Base-by-base conservation (phyloP, 768 basidiomycete genomes). In the Auriculariales sp. region DNA sequence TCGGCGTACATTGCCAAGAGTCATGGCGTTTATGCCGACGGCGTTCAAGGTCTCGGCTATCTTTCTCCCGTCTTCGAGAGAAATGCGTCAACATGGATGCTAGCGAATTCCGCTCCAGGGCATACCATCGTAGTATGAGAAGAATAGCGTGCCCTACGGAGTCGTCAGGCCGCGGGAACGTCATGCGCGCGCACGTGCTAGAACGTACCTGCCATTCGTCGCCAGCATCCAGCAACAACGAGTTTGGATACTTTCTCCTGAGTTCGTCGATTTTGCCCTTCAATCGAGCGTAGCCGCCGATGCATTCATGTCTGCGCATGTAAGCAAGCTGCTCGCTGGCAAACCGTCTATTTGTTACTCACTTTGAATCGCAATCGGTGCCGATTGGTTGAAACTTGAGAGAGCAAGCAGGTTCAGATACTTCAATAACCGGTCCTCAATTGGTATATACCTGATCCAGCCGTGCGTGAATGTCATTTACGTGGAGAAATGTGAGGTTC, bases 391-490 rank as follows among this genome's bases (percentile, higher is more conserved):
- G 46, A 27, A 33, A 10, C 28, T 45, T 19, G 12, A 11, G 12
- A 29, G 34, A 10, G n/a, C 15, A 14, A 28, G 28, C 25, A 31
- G 45, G 12, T 22, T 44, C 62, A 53, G 52, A 65, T 64, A 7
- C 61, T 59, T 50, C 68, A 68, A 44, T 67, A 52, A 14, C 67
- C 60, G 10, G 68, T 66, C 34, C 61, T 63, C 2, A 61, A 59
- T 36, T 58, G 57, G 52, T 62, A 66, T 51, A 12, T 44, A 44
- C 39, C 39, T 68, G 62, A 56, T 70, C 69, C 1, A 71, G 56
- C 54, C 70, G 69, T 53, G 69, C 68, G 53, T 70, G 69, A n/a
- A 71, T 64, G 54, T 70, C 68, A 55, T 71, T 73, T 47, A 68
- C 56, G 53, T 71, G 71, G 50, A 69, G 64, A 47, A 71, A 59